phyloP scores from a whole-genome alignment of 768 basidiomycete genomes.

The Kwoniella dendrophila region DNA sequence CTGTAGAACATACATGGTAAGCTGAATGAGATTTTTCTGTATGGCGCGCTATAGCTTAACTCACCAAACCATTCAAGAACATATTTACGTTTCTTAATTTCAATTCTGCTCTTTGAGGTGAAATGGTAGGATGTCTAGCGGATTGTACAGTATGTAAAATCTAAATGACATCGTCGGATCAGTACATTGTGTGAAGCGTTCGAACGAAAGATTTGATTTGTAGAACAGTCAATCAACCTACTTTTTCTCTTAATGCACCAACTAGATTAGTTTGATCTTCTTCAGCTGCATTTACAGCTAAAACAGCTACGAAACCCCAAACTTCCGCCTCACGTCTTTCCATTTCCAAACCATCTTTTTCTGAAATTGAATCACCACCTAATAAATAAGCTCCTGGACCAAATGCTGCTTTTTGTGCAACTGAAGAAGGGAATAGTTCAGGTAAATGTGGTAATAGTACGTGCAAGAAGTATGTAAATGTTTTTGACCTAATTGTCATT shows the following conservation, averaged over 20 bases:
- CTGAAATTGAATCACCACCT: slow-evolving; percentile 33
- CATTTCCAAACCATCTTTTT: slow-evolving; percentile 52
- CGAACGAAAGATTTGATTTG: background rate
- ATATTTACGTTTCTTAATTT: slow-evolving; percentile 92
- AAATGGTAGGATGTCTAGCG: slow-evolving; percentile 73
- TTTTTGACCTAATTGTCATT: slow-evolving; percentile 67
- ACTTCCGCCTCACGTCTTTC: slow-evolving; percentile 54
- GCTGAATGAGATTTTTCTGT: background rate
- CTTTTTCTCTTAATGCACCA: slow-evolving; percentile 82
- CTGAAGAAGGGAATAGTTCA: slow-evolving; percentile 82
- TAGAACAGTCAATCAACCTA: slow-evolving; percentile 54
- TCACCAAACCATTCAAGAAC: slow-evolving; percentile 57
- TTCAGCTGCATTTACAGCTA: slow-evolving; percentile 74
- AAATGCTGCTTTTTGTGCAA: slow-evolving; percentile 59
- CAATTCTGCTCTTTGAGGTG: slow-evolving; percentile 67
- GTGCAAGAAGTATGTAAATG: slow-evolving; percentile 85
- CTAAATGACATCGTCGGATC: no score
- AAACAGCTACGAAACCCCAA: slow-evolving; percentile 56
- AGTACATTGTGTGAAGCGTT: no score
- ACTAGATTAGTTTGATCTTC: slow-evolving; percentile 91
- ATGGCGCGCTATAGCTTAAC: slow-evolving; percentile 8
- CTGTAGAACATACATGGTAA: slow-evolving; percentile 1
- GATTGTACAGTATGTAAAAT: slow-evolving; percentile 78
- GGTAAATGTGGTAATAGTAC: slow-evolving; percentile 74
- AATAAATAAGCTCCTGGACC: slow-evolving; percentile 57